Conservation (phyloP, 768 basidiomycete species). For the Phanerochaete sordida region DNA sequence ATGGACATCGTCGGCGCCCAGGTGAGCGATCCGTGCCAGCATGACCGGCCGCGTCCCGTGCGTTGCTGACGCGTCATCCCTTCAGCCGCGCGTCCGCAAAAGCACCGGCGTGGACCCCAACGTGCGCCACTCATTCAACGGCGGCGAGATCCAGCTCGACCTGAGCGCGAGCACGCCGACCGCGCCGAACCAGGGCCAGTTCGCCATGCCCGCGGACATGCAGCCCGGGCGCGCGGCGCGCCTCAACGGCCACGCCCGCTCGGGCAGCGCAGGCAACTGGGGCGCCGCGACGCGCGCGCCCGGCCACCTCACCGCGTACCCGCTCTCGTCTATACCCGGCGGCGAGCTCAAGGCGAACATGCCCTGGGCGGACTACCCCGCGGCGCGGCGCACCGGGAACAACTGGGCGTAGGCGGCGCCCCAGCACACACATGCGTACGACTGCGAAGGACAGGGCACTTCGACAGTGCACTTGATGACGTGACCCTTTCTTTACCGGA, state of each 20-base stretch:
- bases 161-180: constrained; percentile 55
- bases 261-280: constrained; percentile 83
- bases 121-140: constrained; percentile 73
- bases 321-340: constrained; percentile 54
- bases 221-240: constrained; percentile 36
- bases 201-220: constrained; percentile 31
- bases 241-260: constrained; percentile 64
- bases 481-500: constrained; percentile 1
- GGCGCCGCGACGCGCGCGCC: constrained; percentile 52
- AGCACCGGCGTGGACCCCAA: constrained; percentile 39
- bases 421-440: background rate
- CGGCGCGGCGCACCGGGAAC: constrained; percentile 23
- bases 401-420: constrained; percentile 20
- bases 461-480: constrained; percentile 2
- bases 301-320: constrained; percentile 41
- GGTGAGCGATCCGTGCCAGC: constrained; percentile 34
- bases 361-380: constrained; percentile 45
- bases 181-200: constrained; percentile 39
- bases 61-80: constrained; percentile 8
- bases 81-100: constrained; percentile 43
- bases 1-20: constrained; percentile 70
- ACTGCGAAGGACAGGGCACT: constrained; percentile 1
- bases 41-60: constrained; percentile 6
- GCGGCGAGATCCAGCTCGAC: constrained; percentile 60
- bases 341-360: constrained; percentile 53